Base-by-base conservation (phyloP, 805 yeast species). In the Lipomyces starkeyi region DNA sequence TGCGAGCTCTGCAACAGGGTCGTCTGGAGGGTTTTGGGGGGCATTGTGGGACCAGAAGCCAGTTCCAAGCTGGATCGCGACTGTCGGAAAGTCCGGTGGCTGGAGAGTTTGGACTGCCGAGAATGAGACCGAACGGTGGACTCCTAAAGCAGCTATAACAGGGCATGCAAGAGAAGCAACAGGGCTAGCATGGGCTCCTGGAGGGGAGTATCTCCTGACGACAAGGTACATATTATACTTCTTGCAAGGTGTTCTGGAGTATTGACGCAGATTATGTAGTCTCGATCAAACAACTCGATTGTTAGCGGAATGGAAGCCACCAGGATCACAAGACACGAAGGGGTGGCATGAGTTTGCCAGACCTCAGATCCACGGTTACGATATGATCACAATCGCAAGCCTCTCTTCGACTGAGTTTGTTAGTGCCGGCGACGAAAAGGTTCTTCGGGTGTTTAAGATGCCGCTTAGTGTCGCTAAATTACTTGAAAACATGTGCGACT, bases 281-380 rank as follows among this genome's bases (percentile, higher is more conserved):
- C 79, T 91, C 56, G 99, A 95, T 77, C 98, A 95, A 79, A 95
- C 99, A 0, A 91, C 98, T 0, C 84, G 99, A 74, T 77, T 95
- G 29, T 89, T 84, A 78, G 88, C 97, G 0, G 86, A 84, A 34
- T 90, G 92, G 91, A 76, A 80, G 47, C 65, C 73, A 13, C 68
- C 72, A 80, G 1, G 66, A 75, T 25, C 65, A 63, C 20, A 78
- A 83, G 59, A 65, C 72, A 0, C 58, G 1, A 67, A 72, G 7
- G 82, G 88, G 0, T 93, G 97, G 97, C 89, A 89, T 76, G 99
- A 95, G 78, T 89, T 95, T 78, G 91, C 97, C 1, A 85, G 99
- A 73, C 98, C 99, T 0, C 99, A 95, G 78, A 95, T 95, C 71
- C 99, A 95, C 78, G 99, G 99, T 8, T 95, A 92, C 76, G 98